Conservation (phyloP, 164 flowering plant genomes). For the Magnolia changhungtana region DNA sequence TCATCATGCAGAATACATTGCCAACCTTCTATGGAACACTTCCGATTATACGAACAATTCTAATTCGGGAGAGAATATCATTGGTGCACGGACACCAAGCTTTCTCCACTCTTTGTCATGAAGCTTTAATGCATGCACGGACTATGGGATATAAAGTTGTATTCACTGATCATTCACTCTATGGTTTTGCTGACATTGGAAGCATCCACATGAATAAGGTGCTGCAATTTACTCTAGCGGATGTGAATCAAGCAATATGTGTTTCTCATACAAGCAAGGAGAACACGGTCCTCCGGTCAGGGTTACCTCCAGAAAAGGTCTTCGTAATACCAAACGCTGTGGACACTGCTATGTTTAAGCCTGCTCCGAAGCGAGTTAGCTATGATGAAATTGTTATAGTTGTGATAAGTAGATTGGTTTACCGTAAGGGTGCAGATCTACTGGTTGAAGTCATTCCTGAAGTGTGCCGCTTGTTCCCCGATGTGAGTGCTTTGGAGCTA, state of each 20-base stretch:
- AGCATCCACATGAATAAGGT: slow-evolving; percentile 98
- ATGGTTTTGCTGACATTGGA: slow-evolving; percentile 95
- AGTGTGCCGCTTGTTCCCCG: slow-evolving; percentile 73
- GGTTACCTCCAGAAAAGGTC: slow-evolving; percentile 83
- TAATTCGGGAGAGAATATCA: slow-evolving; percentile 73
- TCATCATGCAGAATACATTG: slow-evolving; percentile 77
- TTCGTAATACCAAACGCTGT: slow-evolving; percentile 96
- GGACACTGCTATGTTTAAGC: slow-evolving; percentile 94
- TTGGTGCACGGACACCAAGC: slow-evolving; percentile 98
- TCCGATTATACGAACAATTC: slow-evolving; percentile 76
- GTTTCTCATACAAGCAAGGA: slow-evolving; percentile 98
- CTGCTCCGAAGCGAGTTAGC: slow-evolving; percentile 59
- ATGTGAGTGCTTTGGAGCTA: slow-evolving; percentile 47
- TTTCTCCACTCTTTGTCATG: slow-evolving; percentile 93
- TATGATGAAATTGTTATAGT: slow-evolving; percentile 66
- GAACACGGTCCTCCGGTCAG: slow-evolving; percentile 89
- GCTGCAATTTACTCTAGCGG: slow-evolving; percentile 87
- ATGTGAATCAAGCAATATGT: slow-evolving; percentile 90
- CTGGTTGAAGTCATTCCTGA: slow-evolving; percentile 97
- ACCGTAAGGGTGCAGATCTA: slow-evolving; percentile 93
- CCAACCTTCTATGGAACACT: slow-evolving; percentile 94
- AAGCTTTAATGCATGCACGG: slow-evolving; percentile 95
- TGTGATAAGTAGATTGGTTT: slow-evolving; percentile 93
- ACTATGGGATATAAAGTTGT: slow-evolving; percentile 95
- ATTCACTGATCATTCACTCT: slow-evolving; percentile 93